Conservation (phyloP, 192 early-diverging fungal genomes). For the Allomyces macrogynus region DNA sequence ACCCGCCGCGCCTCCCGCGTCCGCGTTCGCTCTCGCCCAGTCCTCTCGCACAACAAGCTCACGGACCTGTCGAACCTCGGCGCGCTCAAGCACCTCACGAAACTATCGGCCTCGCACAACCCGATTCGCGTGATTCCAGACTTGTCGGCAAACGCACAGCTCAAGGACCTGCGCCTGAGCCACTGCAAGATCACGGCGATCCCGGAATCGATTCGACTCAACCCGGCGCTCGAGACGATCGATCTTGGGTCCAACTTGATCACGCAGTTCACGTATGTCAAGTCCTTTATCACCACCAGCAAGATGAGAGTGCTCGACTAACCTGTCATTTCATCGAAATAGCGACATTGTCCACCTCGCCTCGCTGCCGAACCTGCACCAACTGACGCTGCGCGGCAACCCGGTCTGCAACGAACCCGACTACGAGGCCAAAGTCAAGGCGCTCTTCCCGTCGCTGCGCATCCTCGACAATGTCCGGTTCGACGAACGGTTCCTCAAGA, state of each 20-base stretch:
- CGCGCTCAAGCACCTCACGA: slow-evolving; percentile 37
- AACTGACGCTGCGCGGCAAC: slow-evolving; percentile 53
- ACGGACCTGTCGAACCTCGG: slow-evolving; percentile 30
- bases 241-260: slow-evolving; percentile 55
- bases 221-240: slow-evolving; percentile 38
- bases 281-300: slow-evolving; percentile 1
- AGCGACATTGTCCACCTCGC: slow-evolving; percentile 34
- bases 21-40: slow-evolving; percentile 10
- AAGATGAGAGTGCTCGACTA: no score
- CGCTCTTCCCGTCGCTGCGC: slow-evolving; percentile 35
- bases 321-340: slow-evolving; percentile 1
- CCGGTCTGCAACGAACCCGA: slow-evolving; percentile 27
- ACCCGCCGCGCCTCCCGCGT: slow-evolving; percentile 1
- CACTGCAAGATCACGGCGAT: slow-evolving; percentile 48
- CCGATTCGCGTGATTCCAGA: slow-evolving; percentile 42
- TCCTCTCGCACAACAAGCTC: slow-evolving; percentile 61
- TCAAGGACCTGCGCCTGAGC: slow-evolving; percentile 54
- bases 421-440: slow-evolving; percentile 35
- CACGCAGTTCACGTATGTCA: slow-evolving; percentile 24
- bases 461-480: slow-evolving; percentile 56
- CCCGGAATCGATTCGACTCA: slow-evolving; percentile 29
- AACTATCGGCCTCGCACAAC: slow-evolving; percentile 61
- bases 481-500: slow-evolving; percentile 45
- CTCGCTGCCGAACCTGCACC: slow-evolving; percentile 26
- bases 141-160: slow-evolving; percentile 24